Evolutionary conservation across 2,329 filamentous ascomycete species (phyloP).

Genomic region (Fusarium ambrosium): DNA sequence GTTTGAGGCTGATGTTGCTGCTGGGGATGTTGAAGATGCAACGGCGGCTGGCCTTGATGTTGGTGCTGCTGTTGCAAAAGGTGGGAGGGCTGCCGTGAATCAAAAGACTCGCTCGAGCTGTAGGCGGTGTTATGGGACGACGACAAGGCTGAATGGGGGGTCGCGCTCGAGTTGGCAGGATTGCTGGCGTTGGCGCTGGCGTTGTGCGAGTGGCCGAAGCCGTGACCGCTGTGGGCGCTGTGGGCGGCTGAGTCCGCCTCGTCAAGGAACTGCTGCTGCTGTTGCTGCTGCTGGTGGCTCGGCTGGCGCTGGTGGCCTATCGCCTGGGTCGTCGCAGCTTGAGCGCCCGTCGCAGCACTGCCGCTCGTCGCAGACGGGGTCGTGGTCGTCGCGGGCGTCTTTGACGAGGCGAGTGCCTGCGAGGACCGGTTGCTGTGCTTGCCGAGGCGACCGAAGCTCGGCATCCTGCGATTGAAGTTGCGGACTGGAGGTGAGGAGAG

Average conservation of each 20-base stretch:
- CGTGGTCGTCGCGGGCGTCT: slow-evolving; percentile 28
- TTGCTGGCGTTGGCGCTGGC: slow-evolving; percentile 37
- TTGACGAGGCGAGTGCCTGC: slow-evolving; percentile 62
- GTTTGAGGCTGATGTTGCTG: slow-evolving; percentile 38
- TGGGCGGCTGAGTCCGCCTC: slow-evolving; percentile 50
- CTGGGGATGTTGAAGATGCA: slow-evolving; percentile 45
- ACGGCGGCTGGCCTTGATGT: slow-evolving; percentile 45
- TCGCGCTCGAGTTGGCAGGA: slow-evolving; percentile 42
- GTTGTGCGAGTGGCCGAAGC: slow-evolving; percentile 33
- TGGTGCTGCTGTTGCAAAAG: slow-evolving; percentile 49
- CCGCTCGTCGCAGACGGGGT: slow-evolving; percentile 38
- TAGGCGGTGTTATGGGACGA: slow-evolving; percentile 54
- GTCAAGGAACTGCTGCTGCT: slow-evolving; percentile 40
- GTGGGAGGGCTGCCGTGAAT: slow-evolving; percentile 45
- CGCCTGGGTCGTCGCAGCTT: slow-evolving; percentile 37
- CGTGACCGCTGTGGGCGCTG: slow-evolving; percentile 31
- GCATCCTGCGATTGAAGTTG: slow-evolving; percentile 57
- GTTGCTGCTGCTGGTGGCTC: slow-evolving; percentile 42
- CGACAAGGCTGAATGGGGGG: slow-evolving; percentile 63
- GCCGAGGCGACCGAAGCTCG: slow-evolving; percentile 66
- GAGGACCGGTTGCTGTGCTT: slow-evolving; percentile 70
- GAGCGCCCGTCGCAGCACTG: slow-evolving; percentile 40
- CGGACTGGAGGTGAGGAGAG: slow-evolving; percentile 17
- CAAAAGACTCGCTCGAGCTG: slow-evolving; percentile 64
- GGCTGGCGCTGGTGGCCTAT: slow-evolving; percentile 36